These are phyloP conservation scores for Apiotrichum porosum DNA, from an alignment of 1,284 basidiomycete species.

Conservation along the genomic window DNA sequence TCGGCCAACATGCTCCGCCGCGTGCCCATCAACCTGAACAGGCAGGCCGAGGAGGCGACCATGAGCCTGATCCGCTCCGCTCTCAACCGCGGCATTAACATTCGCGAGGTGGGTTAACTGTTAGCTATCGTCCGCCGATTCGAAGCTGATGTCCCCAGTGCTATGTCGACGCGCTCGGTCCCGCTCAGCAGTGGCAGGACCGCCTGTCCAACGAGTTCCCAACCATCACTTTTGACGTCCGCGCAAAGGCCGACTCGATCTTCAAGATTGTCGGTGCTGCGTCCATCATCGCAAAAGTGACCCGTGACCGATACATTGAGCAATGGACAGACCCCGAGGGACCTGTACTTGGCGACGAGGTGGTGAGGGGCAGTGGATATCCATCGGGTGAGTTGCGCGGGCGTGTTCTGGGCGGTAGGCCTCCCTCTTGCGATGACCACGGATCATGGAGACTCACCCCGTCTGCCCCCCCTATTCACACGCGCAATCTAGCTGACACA, in stretches of 20 bases:
- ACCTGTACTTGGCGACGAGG: constrained; percentile 7
- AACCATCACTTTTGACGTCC: constrained; percentile 78
- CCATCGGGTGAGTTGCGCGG: constrained; percentile 63
- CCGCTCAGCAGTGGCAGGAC: constrained; percentile 74
- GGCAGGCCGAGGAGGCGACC: constrained; percentile 88
- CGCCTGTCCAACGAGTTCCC: constrained; percentile 75
- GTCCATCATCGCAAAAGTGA: constrained; percentile 91
- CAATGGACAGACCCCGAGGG: constrained; percentile 61
- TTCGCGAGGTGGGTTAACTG: constrained; percentile 63
- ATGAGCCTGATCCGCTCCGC: constrained; percentile 79
- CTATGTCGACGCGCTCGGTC: constrained; percentile 92
- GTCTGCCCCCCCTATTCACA: no score
- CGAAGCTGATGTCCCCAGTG: constrained; percentile 66
- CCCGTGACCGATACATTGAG: constrained; percentile 84
- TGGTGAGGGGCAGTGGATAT: constrained; percentile 70
- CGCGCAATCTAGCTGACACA: no score
- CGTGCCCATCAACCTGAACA: constrained; percentile 82
- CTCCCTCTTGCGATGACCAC: no score
- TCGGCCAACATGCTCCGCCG: constrained; percentile 83
- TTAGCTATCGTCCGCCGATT: constrained; percentile 1
- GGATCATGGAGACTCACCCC: background rate
- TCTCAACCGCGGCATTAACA: constrained; percentile 67
- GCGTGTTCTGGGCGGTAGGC: background rate
- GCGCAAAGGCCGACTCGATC: constrained; percentile 87
- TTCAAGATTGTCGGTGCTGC: constrained; percentile 97